Evolutionary conservation across 768 basidiomycete species (phyloP), one percentile per base, ranked within the genome.

Genomic region (Agaricus blazei): DNA sequence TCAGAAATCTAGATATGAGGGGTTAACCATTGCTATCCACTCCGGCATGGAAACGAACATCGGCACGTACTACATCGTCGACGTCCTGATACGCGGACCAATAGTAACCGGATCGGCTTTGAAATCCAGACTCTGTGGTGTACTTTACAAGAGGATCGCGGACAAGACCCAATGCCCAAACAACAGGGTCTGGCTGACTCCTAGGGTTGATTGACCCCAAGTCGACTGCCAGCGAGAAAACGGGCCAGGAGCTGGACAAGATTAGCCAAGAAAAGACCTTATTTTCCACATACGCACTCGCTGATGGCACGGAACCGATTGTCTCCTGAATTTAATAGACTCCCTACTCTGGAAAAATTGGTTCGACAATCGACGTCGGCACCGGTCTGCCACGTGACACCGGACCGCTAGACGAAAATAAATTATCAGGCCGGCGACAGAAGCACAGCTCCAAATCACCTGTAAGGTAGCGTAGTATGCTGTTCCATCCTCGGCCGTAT

Each of bases 401-500:
- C 26, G 54, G 55, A 34, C 31, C 51, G 60, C 61, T 59, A 23
- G 11, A 15, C 19, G 31, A 15, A 28, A 52, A 9, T 51, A 27
- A 19, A 19, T 12, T 15, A 19, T 19, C 24, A 37, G 9, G 12
- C 12, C 2, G 48, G 4, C 11, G 12, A 48, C 24, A 8, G 9
- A 3, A 46, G 14, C 3, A 27, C 28, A 0, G 42, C 7, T 45
- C 68, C 74, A 15, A 34, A n/a, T 54, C 53, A 75, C 74, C 40
- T 63, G 67, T 3, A 62, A 59, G 0, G 72, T 73, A 1, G 79
- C 77, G 58, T 80, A 78, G 60, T 74, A 78, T 0, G 71, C 75
- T 11, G 71, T 66, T 8, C 74, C 74, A 66, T 83, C 81, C 63
- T 79, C 72, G 14, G 79, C 77, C 51, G 73, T 73, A 58, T 80